A percentile compares a stretch with the other conserved stretches of the same genome.
These are phyloP conservation scores for Candida broadrunensis DNA, from an alignment of 805 yeast species.

Conservation along the genomic window DNA sequence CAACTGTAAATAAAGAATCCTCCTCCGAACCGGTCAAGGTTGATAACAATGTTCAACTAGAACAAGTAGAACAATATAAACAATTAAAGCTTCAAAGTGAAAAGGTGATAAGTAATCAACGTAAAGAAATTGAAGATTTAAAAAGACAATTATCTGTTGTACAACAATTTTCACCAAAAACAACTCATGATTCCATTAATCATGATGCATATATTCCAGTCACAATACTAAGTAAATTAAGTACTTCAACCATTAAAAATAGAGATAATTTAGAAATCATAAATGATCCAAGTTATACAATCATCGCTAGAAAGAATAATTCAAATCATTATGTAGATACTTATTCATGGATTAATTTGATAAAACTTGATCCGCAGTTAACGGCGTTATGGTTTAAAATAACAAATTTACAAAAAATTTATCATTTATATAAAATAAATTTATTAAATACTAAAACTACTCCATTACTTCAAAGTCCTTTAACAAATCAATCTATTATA, in stretches of 20 bases:
- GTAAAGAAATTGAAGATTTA: constrained; percentile 29
- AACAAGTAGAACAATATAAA: constrained; percentile 14
- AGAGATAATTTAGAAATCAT: not conserved
- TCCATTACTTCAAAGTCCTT: not conserved
- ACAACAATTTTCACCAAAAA: constrained; percentile 10
- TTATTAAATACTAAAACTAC: constrained; percentile 3
- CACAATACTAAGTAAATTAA: not conserved
- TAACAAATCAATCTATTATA: not conserved
- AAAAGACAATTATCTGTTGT: constrained; percentile 22
- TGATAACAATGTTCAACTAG: not conserved
- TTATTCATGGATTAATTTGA: constrained; percentile 38
- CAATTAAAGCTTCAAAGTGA: constrained; percentile 16
- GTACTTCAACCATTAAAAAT: not conserved
- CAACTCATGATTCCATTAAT: constrained; percentile 1
- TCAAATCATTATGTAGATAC: constrained; percentile 14
- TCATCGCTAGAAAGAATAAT: not conserved
- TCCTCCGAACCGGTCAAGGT: not conserved
- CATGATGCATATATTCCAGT: not conserved
- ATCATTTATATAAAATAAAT: constrained; percentile 32
- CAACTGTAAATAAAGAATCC: not conserved
- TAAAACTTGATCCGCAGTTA: constrained; percentile 38
- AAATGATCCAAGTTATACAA: not conserved
- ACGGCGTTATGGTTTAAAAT: constrained; percentile 40
- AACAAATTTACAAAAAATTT: constrained; percentile 37
- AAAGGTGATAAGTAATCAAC: constrained; percentile 20